Base-by-base conservation (phyloP, 148 eudicot genomes). In the Rhododendron molle region DNA sequence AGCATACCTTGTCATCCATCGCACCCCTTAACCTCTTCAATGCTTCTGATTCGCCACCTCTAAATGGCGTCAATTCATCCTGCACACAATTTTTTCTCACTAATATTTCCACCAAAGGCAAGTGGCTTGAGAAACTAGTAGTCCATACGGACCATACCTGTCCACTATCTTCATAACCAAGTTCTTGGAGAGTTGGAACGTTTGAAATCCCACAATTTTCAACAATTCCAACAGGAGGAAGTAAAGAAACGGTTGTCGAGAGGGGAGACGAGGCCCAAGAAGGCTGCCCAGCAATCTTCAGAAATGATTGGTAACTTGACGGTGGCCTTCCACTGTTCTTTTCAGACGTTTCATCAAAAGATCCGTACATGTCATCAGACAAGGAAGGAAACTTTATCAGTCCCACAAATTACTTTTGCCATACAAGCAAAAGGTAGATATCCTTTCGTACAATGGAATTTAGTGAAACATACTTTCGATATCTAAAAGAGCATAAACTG, bases 31-130 rank as follows among this genome's bases (percentile, higher is more conserved):
- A 84, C 87, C 95, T 91, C 89, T 88, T 92, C 83, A 96, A 86
- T 71, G 95, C 99, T 91, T 94, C 98, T 46, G 98, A 90, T 93
- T 96, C 99, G 85, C 99, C 98, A 1, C 99, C 99, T 90, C 88
- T 92, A 83, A 96, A 94, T 3, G 95, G 96, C 81, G 96, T 91
- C 84, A 89, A 91, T 65, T 93, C 94, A 67, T 89, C 94, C 98
- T 96, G 91, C 90, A 88, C 76, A 88, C 62, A 72, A 74, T 71
- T 20, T 40, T 14, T 80, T 62, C 34, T 80, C 60, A 18, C 26
- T 47, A 38, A 49, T 62, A 71, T 80, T 5, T 32, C 2, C 9
- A 15, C 30, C 11, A 5, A 77, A 54, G 71, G 16, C 71, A 21
- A 67, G 30, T 79, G 82, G 82, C 78, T 34, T 13, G 76, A 49